Evolutionary conservation across 2,329 filamentous ascomycete species (phyloP).

Genomic region (Colletotrichum sidae): DNA sequence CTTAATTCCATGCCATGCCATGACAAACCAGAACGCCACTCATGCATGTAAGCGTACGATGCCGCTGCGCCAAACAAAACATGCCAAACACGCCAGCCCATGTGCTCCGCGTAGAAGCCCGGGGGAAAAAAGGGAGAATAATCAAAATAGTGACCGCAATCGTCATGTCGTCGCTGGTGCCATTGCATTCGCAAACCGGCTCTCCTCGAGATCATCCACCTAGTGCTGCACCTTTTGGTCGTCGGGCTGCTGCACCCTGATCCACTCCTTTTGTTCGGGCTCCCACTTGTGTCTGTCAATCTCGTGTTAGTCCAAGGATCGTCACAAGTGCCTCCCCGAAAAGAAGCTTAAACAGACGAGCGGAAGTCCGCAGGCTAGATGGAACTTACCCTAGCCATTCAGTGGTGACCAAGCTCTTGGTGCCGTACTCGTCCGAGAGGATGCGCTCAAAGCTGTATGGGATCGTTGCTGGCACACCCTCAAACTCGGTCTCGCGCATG

Average conservation of each 20-base stretch:
- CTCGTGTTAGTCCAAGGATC: slow-evolving; percentile 12
- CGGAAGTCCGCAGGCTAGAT: background rate
- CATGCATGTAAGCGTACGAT: slow-evolving; percentile 23
- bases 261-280: slow-evolving; percentile 68
- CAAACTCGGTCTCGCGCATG: slow-evolving; percentile 78
- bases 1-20: slow-evolving; percentile 23
- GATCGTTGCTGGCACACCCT: slow-evolving; percentile 77
- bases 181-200: slow-evolving; percentile 1
- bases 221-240: slow-evolving; percentile 15
- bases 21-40: slow-evolving; percentile 23
- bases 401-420: slow-evolving; percentile 70
- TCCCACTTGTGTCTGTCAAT: slow-evolving; percentile 70
- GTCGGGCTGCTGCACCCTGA: slow-evolving; percentile 50
- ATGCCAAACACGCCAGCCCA: no score
- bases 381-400: slow-evolving; percentile 70
- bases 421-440: slow-evolving; percentile 73
- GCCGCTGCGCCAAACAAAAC: no score
- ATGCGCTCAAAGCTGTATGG: slow-evolving; percentile 77
- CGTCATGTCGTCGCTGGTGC: background rate
- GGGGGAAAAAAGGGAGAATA: slow-evolving; percentile 13
- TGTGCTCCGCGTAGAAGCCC: no score
- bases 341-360: slow-evolving; percentile 18
- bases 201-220: background rate
- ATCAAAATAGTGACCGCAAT: background rate
- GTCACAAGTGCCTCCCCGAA: background rate